phyloP scores from a whole-genome alignment of 306 rosid genomes.

The Corylus avellana region DNA sequence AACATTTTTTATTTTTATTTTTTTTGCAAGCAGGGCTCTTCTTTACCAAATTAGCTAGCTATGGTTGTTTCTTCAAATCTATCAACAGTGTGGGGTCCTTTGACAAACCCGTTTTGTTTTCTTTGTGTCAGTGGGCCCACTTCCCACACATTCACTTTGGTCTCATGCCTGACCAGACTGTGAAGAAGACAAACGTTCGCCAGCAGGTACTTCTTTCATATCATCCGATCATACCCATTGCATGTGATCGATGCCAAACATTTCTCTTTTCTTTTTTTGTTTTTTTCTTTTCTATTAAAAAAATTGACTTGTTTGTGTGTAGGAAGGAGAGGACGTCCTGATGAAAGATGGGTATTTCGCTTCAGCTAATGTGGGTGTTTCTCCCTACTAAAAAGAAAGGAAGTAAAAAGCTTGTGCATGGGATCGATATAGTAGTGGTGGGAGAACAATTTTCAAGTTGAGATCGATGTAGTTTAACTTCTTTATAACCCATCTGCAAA shows the following conservation, averaged over 20 bases:
- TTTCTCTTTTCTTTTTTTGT: constrained; percentile 1
- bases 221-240: neutral
- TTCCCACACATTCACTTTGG: constrained; percentile 98
- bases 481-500: neutral
- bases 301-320: neutral
- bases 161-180: constrained; percentile 86
- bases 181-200: constrained; percentile 75
- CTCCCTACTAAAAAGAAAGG: constrained; percentile 53
- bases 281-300: neutral
- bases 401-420: neutral
- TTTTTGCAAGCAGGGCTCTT: constrained; percentile 24
- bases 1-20: constrained; percentile 12
- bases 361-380: constrained; percentile 66
- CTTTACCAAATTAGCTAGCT: constrained; percentile 18
- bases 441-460: constrained; percentile 3
- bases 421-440: neutral
- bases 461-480: neutral
- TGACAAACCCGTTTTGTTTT: constrained; percentile 22
- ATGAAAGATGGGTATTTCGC: constrained; percentile 69
- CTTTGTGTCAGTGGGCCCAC: constrained; percentile 88
- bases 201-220: constrained; percentile 54
- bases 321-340: constrained; percentile 82
- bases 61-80: constrained; percentile 19
- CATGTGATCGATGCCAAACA: neutral
- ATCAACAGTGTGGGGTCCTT: constrained; percentile 10